Base-by-base conservation (phyloP, 1,284 basidiomycete genomes). In the Puccinia horiana region DNA sequence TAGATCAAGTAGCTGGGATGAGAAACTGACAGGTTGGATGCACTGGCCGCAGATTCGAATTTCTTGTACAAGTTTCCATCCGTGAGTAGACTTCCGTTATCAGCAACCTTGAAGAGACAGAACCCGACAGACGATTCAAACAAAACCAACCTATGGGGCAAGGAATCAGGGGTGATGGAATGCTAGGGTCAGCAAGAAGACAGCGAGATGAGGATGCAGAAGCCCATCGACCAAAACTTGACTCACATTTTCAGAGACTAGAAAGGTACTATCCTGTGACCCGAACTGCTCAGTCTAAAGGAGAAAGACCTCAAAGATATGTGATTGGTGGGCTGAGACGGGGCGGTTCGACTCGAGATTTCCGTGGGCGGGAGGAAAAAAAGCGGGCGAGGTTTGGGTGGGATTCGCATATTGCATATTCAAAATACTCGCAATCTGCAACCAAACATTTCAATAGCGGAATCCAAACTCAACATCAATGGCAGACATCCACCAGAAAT, bases 41-140 rank as follows among this genome's bases (percentile, higher is more conserved):
- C 96, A 86, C 90, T 90, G 88, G 96, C 94, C 75, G 95, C 93
- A 74, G 91, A 93, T 88, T 96, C 92, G 87, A 99, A 98, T 87
- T 96, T 93, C 88, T 93, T 92, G 91, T 92, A 94, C 82, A 98
- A 88, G 32, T 80, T 70, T 88, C 98, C 92, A 83, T 92, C 92
- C 84, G 91, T 92, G 86, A 93, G 91, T 78, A 96, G 90, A 89
- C 96, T 97, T 84, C 93, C 93, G 83, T 94, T 90, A 88, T 96
- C 94, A 83, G 93, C 92, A 84, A 98, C 91, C 88, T 97, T 97
- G 92, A 99, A 98, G 82, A 99, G 93, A 90, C 94, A 96, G 90
- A 96, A 98, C 88, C 96, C 95, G 87, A 94, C 90, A 63, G 93
- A 91, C 3, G 93, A 86, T 84, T 89, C 88, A 83, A 88, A 86